Percentiles rank a stretch among this genome's conserved stretches.
These are phyloP conservation scores for Claviceps paspali DNA, from an alignment of 2,329 filamentous ascomycete genomes.

Conservation along the genomic window DNA sequence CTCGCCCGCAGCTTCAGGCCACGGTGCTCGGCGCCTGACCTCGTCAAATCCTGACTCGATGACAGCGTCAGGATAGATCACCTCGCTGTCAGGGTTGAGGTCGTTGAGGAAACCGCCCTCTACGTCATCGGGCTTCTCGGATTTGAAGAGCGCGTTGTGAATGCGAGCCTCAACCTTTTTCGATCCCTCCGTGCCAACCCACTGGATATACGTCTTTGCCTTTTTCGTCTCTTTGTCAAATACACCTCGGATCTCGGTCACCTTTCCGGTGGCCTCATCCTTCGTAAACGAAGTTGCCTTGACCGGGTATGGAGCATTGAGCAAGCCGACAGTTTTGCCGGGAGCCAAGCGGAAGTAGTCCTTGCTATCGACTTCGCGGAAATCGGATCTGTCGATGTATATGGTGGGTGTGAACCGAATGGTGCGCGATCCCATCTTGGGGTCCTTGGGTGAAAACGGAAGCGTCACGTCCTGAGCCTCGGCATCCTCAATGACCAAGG, in stretches of 20 bases:
- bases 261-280: constrained; percentile 45
- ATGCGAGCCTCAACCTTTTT: constrained; percentile 60
- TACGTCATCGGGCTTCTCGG: constrained; percentile 62
- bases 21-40: constrained; percentile 56
- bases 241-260: constrained; percentile 46
- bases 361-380: constrained; percentile 56
- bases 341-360: constrained; percentile 72
- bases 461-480: constrained; percentile 47
- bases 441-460: constrained; percentile 72
- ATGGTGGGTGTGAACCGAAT: constrained; percentile 57
- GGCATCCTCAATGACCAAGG: constrained; percentile 66
- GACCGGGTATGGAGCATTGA: constrained; percentile 57
- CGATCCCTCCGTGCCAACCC: constrained; percentile 57
- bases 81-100: constrained; percentile 70
- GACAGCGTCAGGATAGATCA: constrained; percentile 62
- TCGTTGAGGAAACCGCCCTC: constrained; percentile 72
- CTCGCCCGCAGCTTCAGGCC: constrained; percentile 67
- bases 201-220: constrained; percentile 78
- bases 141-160: constrained; percentile 75
- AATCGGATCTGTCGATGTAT: constrained; percentile 75
- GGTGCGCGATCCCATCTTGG: constrained; percentile 46
- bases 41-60: constrained; percentile 76
- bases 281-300: constrained; percentile 55
- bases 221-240: constrained; percentile 58
- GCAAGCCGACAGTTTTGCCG: constrained; percentile 59